Base-by-base conservation (phyloP, 768 basidiomycete species). In the Suillus luteus region DNA sequence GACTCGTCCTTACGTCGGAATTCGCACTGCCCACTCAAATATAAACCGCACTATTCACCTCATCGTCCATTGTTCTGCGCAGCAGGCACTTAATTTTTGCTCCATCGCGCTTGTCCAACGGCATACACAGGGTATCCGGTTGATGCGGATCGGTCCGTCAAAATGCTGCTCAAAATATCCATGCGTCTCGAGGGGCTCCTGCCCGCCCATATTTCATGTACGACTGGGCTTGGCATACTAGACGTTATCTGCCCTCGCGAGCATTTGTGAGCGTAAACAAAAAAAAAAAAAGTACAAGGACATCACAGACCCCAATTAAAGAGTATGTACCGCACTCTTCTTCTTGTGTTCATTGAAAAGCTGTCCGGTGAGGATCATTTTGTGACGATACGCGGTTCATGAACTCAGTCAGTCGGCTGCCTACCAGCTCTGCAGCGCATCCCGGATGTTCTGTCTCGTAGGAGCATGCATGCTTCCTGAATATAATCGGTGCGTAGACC, bases 101-200 rank as follows among this genome's bases (percentile, higher is more conserved):
- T 81, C 90, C 94, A 97, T 74, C 89, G 91, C 97, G 83, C 78
- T 99, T 99, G 80, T 99, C 98, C 63, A 99, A 73, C 52, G 89
- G 88, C 90, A 99, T 91, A 75, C 95, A 97, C 62, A 98, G 85
- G 17, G 95, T 96, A 68, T 99, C 80, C 95, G 94, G 72, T 85
- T 90, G 69, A 49, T 14, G 15, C 49, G 27, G 27, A 98, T 88
- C 24, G 91, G 93, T 15, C 92, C 93, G 72, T 97, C 95, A 76
- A 95, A 95, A 74, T 93, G 86, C 19, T 94, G 95, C 81, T 99
- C 98, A 84, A 95, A 94, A 78, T 98, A 95, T 35, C 97, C 96
- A 72, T 99, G 96, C 37, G 95, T 98, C 55, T 96, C 96, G n/a
- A 99, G 87, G 10, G 93, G 90, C 77, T 95, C 96, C 97, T 31